A percentile compares a stretch with the other conserved stretches of the same genome.
Evolutionary conservation across 306 rosid genomes (phyloP).

Genomic region (Gillenia trifoliata): DNA sequence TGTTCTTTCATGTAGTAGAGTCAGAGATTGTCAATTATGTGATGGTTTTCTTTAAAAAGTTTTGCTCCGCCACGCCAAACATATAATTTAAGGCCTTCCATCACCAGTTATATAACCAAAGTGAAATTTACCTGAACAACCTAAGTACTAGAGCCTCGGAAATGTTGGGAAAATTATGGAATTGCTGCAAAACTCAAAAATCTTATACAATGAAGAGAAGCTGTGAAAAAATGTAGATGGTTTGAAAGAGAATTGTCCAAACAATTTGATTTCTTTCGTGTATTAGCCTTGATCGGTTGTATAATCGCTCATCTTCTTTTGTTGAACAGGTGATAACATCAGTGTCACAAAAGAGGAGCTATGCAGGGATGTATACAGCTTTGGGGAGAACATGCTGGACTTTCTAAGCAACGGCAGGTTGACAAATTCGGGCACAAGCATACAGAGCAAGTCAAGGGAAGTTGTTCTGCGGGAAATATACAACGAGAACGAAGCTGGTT

Average conservation of each 20-base stretch:
- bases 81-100: not conserved
- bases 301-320: not conserved
- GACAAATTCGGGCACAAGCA: conserved; percentile 46
- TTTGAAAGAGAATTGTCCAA: not conserved
- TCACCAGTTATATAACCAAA: not conserved
- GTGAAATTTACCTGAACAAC: not conserved
- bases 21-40: not conserved
- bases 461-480: conserved; percentile 54
- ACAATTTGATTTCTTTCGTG: not conserved
- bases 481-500: conserved; percentile 47
- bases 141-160: not conserved
- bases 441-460: conserved; percentile 53
- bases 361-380: conserved; percentile 57
- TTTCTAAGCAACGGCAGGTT: conserved; percentile 57
- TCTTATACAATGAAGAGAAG: not conserved
- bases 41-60: not conserved
- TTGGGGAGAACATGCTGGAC: conserved; percentile 69
- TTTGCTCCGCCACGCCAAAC: not conserved
- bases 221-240: not conserved
- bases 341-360: conserved; percentile 59
- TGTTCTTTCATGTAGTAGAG: not conserved
- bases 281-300: not conserved
- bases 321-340: conserved; percentile 43
- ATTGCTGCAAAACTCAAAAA: not conserved
- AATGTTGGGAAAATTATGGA: not conserved